Percentiles rank a stretch among this genome's conserved stretches.
phyloP scores from a whole-genome alignment of 1,139 yeast genomes.

The Lodderomyces pseudojiufengensis region DNA sequence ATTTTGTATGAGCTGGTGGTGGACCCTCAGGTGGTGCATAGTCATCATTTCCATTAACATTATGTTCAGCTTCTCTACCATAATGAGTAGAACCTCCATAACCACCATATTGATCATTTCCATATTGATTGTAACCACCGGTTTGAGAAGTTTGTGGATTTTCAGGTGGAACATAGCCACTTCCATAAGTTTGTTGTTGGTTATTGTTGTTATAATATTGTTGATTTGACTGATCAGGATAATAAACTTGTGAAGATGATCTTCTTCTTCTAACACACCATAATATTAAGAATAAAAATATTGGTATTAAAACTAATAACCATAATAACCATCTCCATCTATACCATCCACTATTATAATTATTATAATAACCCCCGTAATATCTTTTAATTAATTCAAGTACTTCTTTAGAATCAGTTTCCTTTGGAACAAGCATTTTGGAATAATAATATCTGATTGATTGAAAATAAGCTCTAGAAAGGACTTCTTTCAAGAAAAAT shows the following conservation, averaged over 20 bases:
- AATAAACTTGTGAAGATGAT: constrained; percentile 2
- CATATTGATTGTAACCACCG: constrained; percentile 4
- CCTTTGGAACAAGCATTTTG: constrained; percentile 4
- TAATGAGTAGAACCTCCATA: constrained; percentile 6
- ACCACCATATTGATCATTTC: constrained; percentile 1
- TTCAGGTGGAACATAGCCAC: constrained; percentile 7
- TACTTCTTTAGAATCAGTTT: neutral
- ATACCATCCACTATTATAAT: constrained; percentile 8
- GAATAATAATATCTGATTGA: too few relatives aligned
- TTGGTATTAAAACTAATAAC: constrained; percentile 10
- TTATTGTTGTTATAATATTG: constrained; percentile 6
- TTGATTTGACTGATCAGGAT: constrained; percentile 4
- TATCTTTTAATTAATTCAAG: constrained; percentile 5
- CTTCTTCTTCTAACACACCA: constrained; percentile 9
- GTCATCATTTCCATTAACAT: constrained; percentile 1
- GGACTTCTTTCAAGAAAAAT: too few relatives aligned
- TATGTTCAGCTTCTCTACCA: neutral
- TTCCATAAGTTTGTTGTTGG: constrained; percentile 4
- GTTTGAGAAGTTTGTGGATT: constrained; percentile 7
- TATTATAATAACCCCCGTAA: constrained; percentile 1
- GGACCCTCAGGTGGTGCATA: constrained; percentile 10
- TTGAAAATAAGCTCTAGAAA: too few relatives aligned
- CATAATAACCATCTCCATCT: constrained; percentile 12
- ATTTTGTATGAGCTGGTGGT: constrained; percentile 12
- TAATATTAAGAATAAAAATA: constrained; percentile 6